These are phyloP conservation scores for Neofusicoccum sp. DNA, from an alignment of 2,329 filamentous ascomycete genomes.

Conservation along the genomic window DNA sequence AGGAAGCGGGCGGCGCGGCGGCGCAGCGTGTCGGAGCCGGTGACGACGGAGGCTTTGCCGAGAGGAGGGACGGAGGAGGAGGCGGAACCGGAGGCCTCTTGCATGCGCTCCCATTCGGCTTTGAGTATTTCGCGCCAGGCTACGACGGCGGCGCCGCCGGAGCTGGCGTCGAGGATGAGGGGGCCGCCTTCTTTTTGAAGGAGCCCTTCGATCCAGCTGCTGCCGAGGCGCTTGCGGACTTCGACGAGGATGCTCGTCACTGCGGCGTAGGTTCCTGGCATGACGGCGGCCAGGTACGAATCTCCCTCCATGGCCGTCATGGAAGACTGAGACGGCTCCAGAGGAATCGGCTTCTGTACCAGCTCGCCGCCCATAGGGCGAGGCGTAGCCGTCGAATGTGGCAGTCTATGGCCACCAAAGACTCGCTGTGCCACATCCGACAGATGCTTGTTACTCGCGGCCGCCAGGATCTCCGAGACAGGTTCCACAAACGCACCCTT, in stretches of 20 bases:
- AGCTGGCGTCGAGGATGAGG: conserved; percentile 73
- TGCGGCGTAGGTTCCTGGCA: conserved; percentile 72
- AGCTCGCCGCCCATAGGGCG: conserved; percentile 54
- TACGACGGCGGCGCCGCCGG: conserved; percentile 70
- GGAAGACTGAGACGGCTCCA: conserved; percentile 64
- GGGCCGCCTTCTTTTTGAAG: conserved; percentile 63
- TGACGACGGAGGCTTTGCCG: conserved; percentile 79
- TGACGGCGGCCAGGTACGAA: conserved; percentile 67
- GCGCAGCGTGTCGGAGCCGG: conserved; percentile 74
- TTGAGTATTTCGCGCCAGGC: conserved; percentile 78
- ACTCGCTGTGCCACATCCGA: conserved; percentile 68
- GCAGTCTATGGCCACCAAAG: conserved; percentile 77
- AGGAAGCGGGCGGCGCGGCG: conserved; percentile 75
- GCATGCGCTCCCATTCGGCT: conserved; percentile 78
- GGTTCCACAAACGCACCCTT: conserved; percentile 69
- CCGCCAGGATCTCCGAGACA: conserved; percentile 68
- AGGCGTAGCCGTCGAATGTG: conserved; percentile 75
- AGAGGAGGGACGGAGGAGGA: conserved; percentile 47
- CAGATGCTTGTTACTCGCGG: conserved; percentile 70
- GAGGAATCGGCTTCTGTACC: conserved; percentile 65
- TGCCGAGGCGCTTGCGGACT: conserved; percentile 71
- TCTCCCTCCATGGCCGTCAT: conserved; percentile 79
- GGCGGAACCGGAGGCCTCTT: conserved; percentile 34
- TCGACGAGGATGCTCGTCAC: conserved; percentile 70
- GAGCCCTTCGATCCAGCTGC: conserved; percentile 68